Evolutionary conservation across 2,329 filamentous ascomycete species (phyloP).

Genomic region (Ceratocystis eucalypticola): DNA sequence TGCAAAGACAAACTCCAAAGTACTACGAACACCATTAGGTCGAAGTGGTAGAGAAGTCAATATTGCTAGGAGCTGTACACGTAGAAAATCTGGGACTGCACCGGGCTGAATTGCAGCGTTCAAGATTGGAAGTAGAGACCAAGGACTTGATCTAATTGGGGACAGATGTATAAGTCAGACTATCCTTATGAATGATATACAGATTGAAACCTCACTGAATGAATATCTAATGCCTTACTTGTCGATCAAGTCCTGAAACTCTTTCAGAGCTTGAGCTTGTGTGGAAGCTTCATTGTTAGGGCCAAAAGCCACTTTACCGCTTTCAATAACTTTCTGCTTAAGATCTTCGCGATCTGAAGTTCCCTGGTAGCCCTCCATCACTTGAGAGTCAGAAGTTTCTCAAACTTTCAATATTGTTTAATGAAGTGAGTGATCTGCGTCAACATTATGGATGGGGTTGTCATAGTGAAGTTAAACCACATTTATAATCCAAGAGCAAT

Average conservation of each 20-base stretch:
- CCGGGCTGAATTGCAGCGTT: conserved; percentile 51
- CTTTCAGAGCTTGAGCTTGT: conserved; percentile 27
- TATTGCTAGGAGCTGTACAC: conserved; percentile 39
- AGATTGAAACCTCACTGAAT: neutral
- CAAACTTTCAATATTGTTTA: too few relatives aligned
- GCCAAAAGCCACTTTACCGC: conserved; percentile 37
- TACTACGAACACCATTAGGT: conserved; percentile 49
- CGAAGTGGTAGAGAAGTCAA: conserved; percentile 50
- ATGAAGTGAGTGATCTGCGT: too few relatives aligned
- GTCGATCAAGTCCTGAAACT: conserved; percentile 37
- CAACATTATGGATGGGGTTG: neutral
- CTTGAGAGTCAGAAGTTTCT: conserved; percentile 9
- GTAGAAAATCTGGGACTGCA: conserved; percentile 46
- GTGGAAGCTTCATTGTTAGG: conserved; percentile 28
- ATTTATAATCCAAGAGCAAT: neutral
- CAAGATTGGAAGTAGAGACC: conserved; percentile 45
- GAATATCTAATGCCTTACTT: conserved; percentile 27
- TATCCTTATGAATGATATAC: neutral
- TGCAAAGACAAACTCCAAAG: conserved; percentile 57
- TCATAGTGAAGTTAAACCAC: too few relatives aligned
- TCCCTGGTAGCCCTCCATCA: conserved; percentile 25
- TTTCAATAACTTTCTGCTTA: conserved; percentile 23
- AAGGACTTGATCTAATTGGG: conserved; percentile 28
- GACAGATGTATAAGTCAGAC: neutral
- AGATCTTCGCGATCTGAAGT: conserved; percentile 10